A percentile compares a stretch with the other conserved stretches of the same genome.
Conservation (phyloP, 129 eudicot species). For the Flaveria ramosissima region DNA sequence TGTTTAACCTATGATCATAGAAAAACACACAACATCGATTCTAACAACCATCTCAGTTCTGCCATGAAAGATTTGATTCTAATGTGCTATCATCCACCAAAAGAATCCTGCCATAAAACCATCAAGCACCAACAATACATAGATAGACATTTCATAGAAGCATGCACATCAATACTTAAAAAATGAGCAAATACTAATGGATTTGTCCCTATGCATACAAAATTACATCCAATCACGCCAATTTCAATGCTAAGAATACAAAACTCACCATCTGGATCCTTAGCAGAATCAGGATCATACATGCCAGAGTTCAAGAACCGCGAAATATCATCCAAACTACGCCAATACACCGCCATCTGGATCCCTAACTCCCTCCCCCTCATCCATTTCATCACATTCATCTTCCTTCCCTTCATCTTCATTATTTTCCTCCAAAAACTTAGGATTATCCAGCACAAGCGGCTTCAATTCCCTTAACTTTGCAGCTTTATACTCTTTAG, state of each 20-base stretch:
- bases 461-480: slow-evolving; percentile 69
- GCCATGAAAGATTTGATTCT: neutral
- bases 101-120: no score
- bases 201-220: neutral
- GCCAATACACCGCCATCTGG: slow-evolving; percentile 74
- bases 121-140: no score
- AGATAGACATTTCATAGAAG: no score
- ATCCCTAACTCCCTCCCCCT: slow-evolving; percentile 3
- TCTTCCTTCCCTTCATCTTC: neutral
- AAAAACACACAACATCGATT: neutral
- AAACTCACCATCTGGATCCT: slow-evolving; percentile 56
- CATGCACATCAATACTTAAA: neutral
- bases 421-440: slow-evolving; percentile 15
- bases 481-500: slow-evolving; percentile 59
- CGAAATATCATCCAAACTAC: slow-evolving; percentile 74
- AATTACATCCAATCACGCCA: neutral
- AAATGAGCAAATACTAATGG: neutral
- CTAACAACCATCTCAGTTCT: neutral
- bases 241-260: neutral
- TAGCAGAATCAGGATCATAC: slow-evolving; percentile 64
- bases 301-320: slow-evolving; percentile 57
- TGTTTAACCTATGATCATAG: neutral
- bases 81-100: neutral
- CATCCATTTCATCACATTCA: slow-evolving; percentile 12
- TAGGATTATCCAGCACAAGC: slow-evolving; percentile 64